Evolutionary conservation across 2,329 filamentous ascomycete genomes (phyloP).

Genomic region (Passalora sequoiae): DNA sequence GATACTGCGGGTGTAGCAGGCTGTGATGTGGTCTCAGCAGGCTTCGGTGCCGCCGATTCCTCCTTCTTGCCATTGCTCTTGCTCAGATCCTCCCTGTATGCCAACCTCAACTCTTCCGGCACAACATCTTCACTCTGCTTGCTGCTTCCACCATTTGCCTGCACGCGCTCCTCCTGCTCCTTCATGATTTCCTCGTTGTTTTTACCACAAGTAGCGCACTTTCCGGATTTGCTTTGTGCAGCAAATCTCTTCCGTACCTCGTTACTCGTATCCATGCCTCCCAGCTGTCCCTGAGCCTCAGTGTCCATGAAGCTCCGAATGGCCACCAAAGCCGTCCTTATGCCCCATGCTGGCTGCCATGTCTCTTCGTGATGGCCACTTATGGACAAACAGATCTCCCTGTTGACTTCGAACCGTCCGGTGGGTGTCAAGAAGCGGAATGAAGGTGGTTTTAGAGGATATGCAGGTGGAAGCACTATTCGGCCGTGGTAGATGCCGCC

Average conservation of each 20-base stretch:
- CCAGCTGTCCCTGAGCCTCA: slow-evolving; percentile 79
- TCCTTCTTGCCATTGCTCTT: slow-evolving; percentile 31
- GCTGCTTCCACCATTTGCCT: slow-evolving; percentile 40
- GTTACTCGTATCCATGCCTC: slow-evolving; percentile 73
- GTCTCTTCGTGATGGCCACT: slow-evolving; percentile 95
- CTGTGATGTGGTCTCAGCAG: neutral
- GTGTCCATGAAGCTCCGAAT: slow-evolving; percentile 91
- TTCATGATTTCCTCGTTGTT: slow-evolving; percentile 68
- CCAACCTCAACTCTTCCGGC: slow-evolving; percentile 57
- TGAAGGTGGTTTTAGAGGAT: slow-evolving; percentile 86
- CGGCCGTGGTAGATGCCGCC: slow-evolving; percentile 90
- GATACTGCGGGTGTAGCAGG: slow-evolving; percentile 12
- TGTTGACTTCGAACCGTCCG: slow-evolving; percentile 90
- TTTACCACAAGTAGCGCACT: slow-evolving; percentile 64
- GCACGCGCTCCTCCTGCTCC: slow-evolving; percentile 59
- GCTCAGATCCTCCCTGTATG: slow-evolving; percentile 66
- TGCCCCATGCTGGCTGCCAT: slow-evolving; percentile 97
- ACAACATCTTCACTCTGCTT: slow-evolving; percentile 42
- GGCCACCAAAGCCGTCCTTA: slow-evolving; percentile 75
- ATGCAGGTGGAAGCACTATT: slow-evolving; percentile 82
- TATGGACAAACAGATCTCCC: slow-evolving; percentile 93
- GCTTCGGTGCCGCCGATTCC: slow-evolving; percentile 16
- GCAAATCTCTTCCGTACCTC: slow-evolving; percentile 66
- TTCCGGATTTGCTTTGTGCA: slow-evolving; percentile 58
- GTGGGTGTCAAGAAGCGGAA: slow-evolving; percentile 92